Evolutionary conservation across 805 yeast genomes (phyloP), one percentile per base, ranked within the genome.

Genomic region (Ogataea nitratoaversa): DNA sequence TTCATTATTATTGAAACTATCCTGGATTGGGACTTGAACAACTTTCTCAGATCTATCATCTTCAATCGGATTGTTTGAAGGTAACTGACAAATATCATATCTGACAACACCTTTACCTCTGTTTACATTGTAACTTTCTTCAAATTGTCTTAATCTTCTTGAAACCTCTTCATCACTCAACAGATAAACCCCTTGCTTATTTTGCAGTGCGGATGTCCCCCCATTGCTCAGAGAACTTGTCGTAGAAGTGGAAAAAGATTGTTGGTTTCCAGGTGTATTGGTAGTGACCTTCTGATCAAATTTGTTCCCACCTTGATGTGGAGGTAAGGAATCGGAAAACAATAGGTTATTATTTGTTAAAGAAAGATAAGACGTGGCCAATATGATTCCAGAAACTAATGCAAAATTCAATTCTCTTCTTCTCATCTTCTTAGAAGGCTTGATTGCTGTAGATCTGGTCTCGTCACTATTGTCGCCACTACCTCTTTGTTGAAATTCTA

Each of bases 51-150:
- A 76, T 44, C 93, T 77, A 55, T 87, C 96, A 59, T 93, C 99
- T 60, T 93, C 99, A 48, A 90, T 87, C 9, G 98, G 98, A 39
- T 84, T 79, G 60, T 93, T 93, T 32, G 95, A 83, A 8, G 97
- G 84, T 38, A 93, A 66, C 63, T 93, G 99, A 29, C 93, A 76
- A 20, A 88, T 75, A 59, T 93, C 99, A 57, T 89, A 91, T 42
- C 99, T 72, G 9, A 79, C 60, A 16, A 93, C 91, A 17, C 98
- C 98, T 45, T 84, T 82, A 11, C 91, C 90, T 43, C 96, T 72
- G 49, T 84, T 82, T 17, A 91, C 91, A 25, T 67, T 59, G 54
- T 82, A 86, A 46, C 91, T 79, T 60, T 90, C 93, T 57, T 91
- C 96, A 49, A 71, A 69, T 49, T 79, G 79, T 43, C 90, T 75